A percentile compares a stretch with the other conserved stretches of the same genome.
Conservation (phyloP, 176 grass and related monocot genomes). For the Triticum monococcum region DNA sequence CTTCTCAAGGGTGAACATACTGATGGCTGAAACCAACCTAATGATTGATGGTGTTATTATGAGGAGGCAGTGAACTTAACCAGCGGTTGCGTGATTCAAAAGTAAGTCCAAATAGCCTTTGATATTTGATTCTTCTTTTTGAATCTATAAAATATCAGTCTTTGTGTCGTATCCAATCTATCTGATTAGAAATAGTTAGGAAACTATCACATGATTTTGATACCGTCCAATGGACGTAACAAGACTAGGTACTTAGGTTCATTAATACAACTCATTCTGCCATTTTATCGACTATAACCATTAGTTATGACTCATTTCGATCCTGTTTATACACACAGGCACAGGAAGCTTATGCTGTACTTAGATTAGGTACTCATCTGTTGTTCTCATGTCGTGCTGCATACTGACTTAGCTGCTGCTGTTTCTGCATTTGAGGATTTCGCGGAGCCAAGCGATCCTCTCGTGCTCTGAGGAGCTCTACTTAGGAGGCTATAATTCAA, state of each 20-base stretch:
- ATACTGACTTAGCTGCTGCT: slow-evolving; percentile 68
- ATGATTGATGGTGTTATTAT: too few relatives aligned
- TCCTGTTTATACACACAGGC: slow-evolving; percentile 31
- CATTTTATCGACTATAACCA: slow-evolving; percentile 3
- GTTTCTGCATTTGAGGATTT: slow-evolving; percentile 87
- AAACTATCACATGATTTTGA: slow-evolving; percentile 14
- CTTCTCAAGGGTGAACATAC: too few relatives aligned
- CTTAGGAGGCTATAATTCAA: too few relatives aligned
- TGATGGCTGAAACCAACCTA: too few relatives aligned
- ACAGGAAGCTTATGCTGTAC: slow-evolving; percentile 42
- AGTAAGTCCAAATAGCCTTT: too few relatives aligned
- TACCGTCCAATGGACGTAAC: neutral
- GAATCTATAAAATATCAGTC: too few relatives aligned
- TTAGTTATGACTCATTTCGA: neutral
- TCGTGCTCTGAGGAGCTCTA: too few relatives aligned
- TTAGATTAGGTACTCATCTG: neutral
- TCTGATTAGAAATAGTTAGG: too few relatives aligned
- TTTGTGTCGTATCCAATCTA: neutral
- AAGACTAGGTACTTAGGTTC: neutral
- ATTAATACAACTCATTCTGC: neutral
- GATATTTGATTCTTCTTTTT: too few relatives aligned
- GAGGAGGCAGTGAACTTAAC: too few relatives aligned
- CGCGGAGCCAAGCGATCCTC: too few relatives aligned
- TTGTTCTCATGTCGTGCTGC: slow-evolving; percentile 19
- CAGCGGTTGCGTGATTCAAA: too few relatives aligned